Percentiles rank a stretch among this genome's conserved stretches.
These are phyloP conservation scores for Camelina sativa DNA, from an alignment of 345 rosid species.

Conservation along the genomic window DNA sequence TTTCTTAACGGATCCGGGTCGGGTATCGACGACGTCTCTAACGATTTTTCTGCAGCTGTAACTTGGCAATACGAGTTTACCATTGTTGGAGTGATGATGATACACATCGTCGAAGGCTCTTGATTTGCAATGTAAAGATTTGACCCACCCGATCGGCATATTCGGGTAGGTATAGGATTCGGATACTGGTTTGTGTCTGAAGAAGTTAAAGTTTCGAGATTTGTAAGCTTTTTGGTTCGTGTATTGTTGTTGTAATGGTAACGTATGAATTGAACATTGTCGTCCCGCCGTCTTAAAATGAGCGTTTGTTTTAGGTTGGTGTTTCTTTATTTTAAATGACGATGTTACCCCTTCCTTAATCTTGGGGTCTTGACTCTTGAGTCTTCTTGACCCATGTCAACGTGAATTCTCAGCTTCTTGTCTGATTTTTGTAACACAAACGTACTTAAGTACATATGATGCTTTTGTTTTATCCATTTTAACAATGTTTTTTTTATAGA, in stretches of 20 bases:
- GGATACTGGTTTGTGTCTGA: constrained; percentile 28
- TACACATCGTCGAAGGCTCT: constrained; percentile 85
- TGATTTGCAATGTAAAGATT: constrained; percentile 92
- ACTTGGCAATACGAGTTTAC: constrained; percentile 56
- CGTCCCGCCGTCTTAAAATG: constrained; percentile 34
- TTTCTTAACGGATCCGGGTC: constrained; percentile 36
- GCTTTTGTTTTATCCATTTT: neutral
- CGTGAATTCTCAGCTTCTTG: constrained; percentile 38
- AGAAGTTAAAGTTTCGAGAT: constrained; percentile 2
- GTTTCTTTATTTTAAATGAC: constrained; percentile 6
- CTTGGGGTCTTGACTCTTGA: neutral
- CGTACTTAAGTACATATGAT: neutral
- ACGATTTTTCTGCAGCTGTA: constrained; percentile 70
- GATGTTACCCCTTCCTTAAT: constrained; percentile 1
- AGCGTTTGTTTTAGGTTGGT: constrained; percentile 45
- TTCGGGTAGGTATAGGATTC: constrained; percentile 38
- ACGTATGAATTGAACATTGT: constrained; percentile 25
- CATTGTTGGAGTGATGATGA: constrained; percentile 53
- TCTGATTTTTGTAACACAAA: constrained; percentile 5
- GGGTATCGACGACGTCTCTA: constrained; percentile 73
- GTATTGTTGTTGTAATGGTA: neutral
- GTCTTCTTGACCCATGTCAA: constrained; percentile 11
- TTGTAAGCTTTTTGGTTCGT: constrained; percentile 19
- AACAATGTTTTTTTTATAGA: neutral
- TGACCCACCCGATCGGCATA: constrained; percentile 89